Conservation (phyloP, 768 basidiomycete genomes). For the Boletus rex-veris region DNA sequence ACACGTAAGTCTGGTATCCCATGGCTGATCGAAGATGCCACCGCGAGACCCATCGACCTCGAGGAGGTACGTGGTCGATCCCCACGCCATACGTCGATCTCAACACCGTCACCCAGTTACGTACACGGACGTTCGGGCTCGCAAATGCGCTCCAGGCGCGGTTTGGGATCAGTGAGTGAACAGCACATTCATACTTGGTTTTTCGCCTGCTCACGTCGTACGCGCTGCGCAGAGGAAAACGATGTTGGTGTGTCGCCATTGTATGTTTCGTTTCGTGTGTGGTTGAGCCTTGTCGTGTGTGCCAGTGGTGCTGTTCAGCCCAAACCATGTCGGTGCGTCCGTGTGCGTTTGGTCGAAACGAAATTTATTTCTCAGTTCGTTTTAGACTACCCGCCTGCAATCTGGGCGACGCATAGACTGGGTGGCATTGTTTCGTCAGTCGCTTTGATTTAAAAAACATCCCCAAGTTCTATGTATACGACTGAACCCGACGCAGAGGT, state of each 20-base stretch:
- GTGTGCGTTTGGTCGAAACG: neutral
- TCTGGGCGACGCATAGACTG: constrained; percentile 60
- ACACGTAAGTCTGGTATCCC: constrained; percentile 43
- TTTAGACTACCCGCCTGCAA: constrained; percentile 51
- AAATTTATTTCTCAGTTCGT: neutral
- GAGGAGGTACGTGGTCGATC: constrained; percentile 42
- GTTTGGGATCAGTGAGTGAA: constrained; percentile 45
- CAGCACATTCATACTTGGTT: constrained; percentile 1
- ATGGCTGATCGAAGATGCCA: constrained; percentile 58
- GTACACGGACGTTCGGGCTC: constrained; percentile 44
- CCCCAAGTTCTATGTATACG: neutral
- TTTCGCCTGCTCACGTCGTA: neutral
- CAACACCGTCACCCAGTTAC: constrained; percentile 28
- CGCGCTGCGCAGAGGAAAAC: constrained; percentile 37
- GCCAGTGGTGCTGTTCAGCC: constrained; percentile 59
- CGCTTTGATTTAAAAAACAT: neutral
- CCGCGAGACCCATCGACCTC: constrained; percentile 41
- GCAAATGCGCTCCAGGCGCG: constrained; percentile 51
- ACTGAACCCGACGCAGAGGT: constrained; percentile 13
- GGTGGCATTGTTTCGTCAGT: constrained; percentile 58
- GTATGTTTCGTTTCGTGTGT: neutral
- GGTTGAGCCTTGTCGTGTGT: neutral
- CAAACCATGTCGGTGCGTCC: constrained; percentile 56
- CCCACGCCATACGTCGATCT: neutral
- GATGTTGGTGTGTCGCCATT: constrained; percentile 45